These are phyloP conservation scores for Marvania coccoides DNA, from an alignment of 139 green algal genomes.

Conservation along the genomic window DNA sequence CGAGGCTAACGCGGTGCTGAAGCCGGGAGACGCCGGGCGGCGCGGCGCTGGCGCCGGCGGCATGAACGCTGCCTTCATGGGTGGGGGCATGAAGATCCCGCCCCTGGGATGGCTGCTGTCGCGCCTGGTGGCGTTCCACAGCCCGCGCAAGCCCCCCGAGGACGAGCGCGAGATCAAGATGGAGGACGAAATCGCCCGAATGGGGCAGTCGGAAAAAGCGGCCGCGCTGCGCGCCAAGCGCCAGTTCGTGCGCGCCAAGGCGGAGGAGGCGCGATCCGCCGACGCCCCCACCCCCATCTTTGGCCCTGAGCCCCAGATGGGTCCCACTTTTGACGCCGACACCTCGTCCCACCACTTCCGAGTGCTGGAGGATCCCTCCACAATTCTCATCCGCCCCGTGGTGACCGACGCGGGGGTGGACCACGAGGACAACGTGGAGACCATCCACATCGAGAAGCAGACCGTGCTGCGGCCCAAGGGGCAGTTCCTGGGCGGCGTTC, in stretches of 20 bases:
- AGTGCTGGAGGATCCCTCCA: conserved; percentile 47
- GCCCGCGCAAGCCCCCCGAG: conserved; percentile 41
- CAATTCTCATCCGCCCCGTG: conserved; percentile 48
- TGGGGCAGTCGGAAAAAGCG: conserved; percentile 19
- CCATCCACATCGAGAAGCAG: conserved; percentile 51
- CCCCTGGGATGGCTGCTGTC: conserved; percentile 69
- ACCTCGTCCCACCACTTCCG: conserved; percentile 52
- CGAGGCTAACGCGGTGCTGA: conserved; percentile 55
- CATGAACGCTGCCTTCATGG: neutral
- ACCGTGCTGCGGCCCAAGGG: conserved; percentile 30
- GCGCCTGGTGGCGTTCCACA: conserved; percentile 44
- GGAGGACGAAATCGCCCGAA: conserved; percentile 26
- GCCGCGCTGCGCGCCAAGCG: conserved; percentile 32
- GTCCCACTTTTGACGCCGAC: conserved; percentile 67
- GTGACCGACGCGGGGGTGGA: conserved; percentile 54
- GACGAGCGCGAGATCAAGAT: conserved; percentile 40
- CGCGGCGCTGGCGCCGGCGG: neutral
- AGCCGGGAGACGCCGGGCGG: conserved; percentile 11
- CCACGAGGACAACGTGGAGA: conserved; percentile 68
- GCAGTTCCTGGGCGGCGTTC: conserved; percentile 36
- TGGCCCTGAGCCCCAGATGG: conserved; percentile 55
- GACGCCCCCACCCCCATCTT: conserved; percentile 45
- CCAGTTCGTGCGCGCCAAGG: conserved; percentile 26
- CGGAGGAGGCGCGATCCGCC: conserved; percentile 32
- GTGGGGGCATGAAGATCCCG: conserved; percentile 41